A percentile compares a stretch with the other conserved stretches of the same genome.
phyloP scores from a whole-genome alignment of 1,284 basidiomycete genomes.

The Cutaneotrichosporon sp. region DNA sequence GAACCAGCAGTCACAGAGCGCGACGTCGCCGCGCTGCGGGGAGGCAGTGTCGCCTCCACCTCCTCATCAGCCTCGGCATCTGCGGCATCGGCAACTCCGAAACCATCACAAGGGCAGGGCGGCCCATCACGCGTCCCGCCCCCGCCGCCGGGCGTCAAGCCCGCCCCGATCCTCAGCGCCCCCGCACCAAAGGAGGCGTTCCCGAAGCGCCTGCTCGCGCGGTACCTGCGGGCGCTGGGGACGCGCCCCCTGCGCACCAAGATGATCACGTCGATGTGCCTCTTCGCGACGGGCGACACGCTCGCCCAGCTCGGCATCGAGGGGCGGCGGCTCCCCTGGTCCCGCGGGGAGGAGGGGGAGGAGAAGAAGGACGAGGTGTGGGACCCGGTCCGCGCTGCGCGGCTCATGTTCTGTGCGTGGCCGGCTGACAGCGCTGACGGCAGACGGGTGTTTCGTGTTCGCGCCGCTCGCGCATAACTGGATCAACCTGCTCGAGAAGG shows the following conservation, averaged over 20 bases:
- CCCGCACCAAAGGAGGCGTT: not conserved
- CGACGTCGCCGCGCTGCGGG: not conserved
- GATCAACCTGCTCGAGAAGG: constrained; percentile 19
- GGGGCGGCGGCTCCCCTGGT: constrained; percentile 14
- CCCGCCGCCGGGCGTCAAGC: constrained; percentile 1
- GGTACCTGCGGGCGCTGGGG: constrained; percentile 14
- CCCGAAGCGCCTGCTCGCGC: not conserved
- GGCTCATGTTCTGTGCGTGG: constrained; percentile 20
- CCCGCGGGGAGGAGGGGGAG: not conserved
- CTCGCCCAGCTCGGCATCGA: constrained; percentile 29
- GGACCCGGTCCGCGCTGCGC: constrained; percentile 13
- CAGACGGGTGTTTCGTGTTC: constrained; percentile 22
- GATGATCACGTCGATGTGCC: constrained; percentile 17
- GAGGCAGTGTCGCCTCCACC: not conserved
- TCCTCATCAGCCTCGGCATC: not conserved
- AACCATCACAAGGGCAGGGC: not conserved
- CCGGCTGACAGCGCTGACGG: not conserved
- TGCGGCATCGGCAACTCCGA: not conserved
- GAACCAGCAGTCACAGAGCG: not conserved
- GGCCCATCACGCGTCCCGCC: not conserved
- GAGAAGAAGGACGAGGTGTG: constrained; percentile 7
- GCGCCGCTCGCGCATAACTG: constrained; percentile 26
- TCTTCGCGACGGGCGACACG: constrained; percentile 16
- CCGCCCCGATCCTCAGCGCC: not conserved
- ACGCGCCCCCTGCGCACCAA: constrained; percentile 22